Conservation (phyloP, 306 rosid species). For the Crotalaria pallida region DNA sequence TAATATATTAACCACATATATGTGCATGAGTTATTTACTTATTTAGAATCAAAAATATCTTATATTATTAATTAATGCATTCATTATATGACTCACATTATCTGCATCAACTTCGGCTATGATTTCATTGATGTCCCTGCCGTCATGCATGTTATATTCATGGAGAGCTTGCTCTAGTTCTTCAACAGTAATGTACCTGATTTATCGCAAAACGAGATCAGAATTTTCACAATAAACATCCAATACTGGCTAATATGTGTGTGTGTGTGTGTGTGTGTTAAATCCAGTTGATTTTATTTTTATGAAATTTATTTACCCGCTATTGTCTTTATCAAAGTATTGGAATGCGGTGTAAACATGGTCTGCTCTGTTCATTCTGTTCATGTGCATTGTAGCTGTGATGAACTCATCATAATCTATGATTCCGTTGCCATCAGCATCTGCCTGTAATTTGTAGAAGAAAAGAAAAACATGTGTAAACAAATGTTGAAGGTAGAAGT, state of each 20-base stretch:
- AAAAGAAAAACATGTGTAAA: background rate
- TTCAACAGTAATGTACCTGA: constrained; percentile 77
- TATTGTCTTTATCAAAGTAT: constrained; percentile 83
- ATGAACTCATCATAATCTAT: constrained; percentile 97
- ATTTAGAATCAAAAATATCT: background rate
- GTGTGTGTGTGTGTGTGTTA: no score
- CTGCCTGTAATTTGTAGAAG: constrained; percentile 54
- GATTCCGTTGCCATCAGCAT: constrained; percentile 94
- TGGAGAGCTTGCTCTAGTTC: constrained; percentile 90
- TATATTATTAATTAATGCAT: background rate
- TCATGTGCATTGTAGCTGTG: constrained; percentile 95
- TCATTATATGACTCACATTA: constrained; percentile 47
- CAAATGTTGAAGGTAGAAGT: background rate
- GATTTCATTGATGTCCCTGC: constrained; percentile 76
- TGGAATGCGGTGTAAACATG: constrained; percentile 97
- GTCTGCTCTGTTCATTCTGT: constrained; percentile 90
- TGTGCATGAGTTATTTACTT: background rate
- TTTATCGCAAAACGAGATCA: background rate
- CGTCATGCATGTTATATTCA: constrained; percentile 85
- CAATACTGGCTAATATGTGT: background rate
- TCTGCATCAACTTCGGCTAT: constrained; percentile 81
- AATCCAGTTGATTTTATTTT: background rate
- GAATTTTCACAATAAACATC: background rate
- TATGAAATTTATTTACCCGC: constrained; percentile 57
- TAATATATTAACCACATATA: background rate